These are phyloP conservation scores for Cercospora sesami DNA, from an alignment of 2,329 filamentous ascomycete genomes.

Conservation along the genomic window DNA sequence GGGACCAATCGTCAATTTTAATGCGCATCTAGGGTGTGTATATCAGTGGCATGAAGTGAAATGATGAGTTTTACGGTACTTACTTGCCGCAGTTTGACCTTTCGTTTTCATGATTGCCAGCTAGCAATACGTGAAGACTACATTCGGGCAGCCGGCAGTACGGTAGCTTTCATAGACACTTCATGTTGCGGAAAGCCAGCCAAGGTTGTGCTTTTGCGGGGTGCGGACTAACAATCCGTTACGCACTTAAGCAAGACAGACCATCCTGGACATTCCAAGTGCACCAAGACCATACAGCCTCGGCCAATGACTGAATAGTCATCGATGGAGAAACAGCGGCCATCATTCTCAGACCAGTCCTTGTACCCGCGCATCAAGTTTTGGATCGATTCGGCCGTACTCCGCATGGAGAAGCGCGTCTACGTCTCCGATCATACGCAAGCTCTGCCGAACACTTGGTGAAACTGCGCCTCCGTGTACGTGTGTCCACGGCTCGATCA, in stretches of 20 bases:
- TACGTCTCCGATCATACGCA: conserved; percentile 17
- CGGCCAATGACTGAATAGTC: not conserved
- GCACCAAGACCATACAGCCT: not conserved
- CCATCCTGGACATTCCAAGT: not conserved
- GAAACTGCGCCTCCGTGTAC: conserved; percentile 14
- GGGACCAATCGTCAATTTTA: not conserved
- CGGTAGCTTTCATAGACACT: not conserved
- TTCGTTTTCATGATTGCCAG: not conserved
- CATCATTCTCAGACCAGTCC: not conserved
- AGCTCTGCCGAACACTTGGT: conserved; percentile 18
- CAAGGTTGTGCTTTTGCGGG: not conserved
- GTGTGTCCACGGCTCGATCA: conserved; percentile 18
- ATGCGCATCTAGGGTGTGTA: not conserved
- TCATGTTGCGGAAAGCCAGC: not conserved
- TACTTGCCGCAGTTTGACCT: not conserved
- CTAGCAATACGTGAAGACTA: not conserved
- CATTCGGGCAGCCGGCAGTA: not conserved
- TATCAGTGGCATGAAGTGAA: not conserved
- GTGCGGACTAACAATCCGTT: not conserved
- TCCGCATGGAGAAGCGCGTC: conserved; percentile 13
- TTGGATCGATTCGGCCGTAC: not conserved
- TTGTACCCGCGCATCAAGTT: not conserved
- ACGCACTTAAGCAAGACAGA: not conserved
- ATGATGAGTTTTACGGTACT: not conserved
- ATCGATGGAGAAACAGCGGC: not conserved